Evolutionary conservation across 306 rosid species (phyloP), one percentile per base, ranked within the genome.

Genomic region (Vigna nakashimae): DNA sequence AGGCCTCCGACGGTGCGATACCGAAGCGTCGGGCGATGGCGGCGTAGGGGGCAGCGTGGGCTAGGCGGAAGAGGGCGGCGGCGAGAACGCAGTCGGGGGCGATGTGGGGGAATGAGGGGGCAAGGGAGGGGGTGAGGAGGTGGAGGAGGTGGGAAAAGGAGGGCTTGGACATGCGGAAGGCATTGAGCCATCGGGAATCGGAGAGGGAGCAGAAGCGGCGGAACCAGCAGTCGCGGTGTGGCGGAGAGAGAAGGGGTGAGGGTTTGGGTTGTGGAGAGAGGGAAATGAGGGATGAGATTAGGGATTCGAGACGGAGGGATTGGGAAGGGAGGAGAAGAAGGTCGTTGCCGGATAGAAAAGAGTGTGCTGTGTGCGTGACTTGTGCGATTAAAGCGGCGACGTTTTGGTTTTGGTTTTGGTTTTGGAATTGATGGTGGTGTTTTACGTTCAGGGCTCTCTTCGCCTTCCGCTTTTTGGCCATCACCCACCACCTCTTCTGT

Each of bases 311-410:
- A 28, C 76, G 11, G 18, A 81, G 87, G 59, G 93, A 73, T 69
- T 83, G 93, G 46, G 90, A 82, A 34, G 97, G 94, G 15, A 83
- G 86, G 38, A 91, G 93, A 55, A 55, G 20, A 69, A 86, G 65
- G 73, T 91, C 96, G 84, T 91, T 86, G 17, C 73, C 76, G 40
- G 80, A 80, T 83, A 93, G 96, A 75, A 93, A 93, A 59, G 92
- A 80, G 40, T 65, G 81, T 28, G 91, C 89, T 1, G 83, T 58
- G 3, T 79, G 30, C 22, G 84, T 81, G 36, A 89, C 87, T 74
- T 68, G 17, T 43, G 84, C 74, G 26, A 90, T 68, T 45, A 86
- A 68, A 10, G 69, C n/a, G 1, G 53, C 18, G 4, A 89, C 84
- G 30, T 78, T 52, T 26, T 79, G 72, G 2, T 4, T 52, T 26